Conservation (phyloP, 1,284 basidiomycete genomes). For the Ceratobasidium sp. region DNA sequence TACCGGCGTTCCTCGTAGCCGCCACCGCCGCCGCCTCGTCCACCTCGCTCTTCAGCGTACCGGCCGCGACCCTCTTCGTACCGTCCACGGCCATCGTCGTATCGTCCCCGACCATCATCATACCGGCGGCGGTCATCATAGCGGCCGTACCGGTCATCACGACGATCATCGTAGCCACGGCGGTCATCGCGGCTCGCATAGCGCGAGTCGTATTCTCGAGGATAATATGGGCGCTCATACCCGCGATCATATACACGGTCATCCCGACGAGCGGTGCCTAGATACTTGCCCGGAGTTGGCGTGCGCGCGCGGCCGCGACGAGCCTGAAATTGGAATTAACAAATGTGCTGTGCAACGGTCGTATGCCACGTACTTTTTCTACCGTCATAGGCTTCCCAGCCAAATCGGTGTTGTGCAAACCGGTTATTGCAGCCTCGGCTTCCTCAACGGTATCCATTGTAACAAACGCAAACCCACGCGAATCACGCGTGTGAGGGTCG, state of each 20-base stretch:
- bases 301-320: constrained; percentile 92
- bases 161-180: constrained; percentile 52
- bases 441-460: constrained; percentile 90
- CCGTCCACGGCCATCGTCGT: neutral
- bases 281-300: constrained; percentile 94
- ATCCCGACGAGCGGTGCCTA: constrained; percentile 83
- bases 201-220: constrained; percentile 78
- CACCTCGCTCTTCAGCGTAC: too few relatives aligned
- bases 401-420: constrained; percentile 80
- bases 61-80: neutral
- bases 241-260: constrained; percentile 56
- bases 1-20: too few relatives aligned
- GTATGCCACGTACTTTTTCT: constrained; percentile 69
- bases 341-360: constrained; percentile 21
- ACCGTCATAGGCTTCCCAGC: constrained; percentile 86
- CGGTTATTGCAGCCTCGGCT: constrained; percentile 87
- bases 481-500: constrained; percentile 95
- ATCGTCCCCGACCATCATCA: neutral
- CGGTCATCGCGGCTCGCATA: constrained; percentile 65
- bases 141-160: constrained; percentile 34
- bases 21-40: too few relatives aligned
- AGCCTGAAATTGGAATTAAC: constrained; percentile 61
- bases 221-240: constrained; percentile 75
- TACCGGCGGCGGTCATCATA: constrained; percentile 30
- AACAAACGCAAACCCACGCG: constrained; percentile 97